Evolutionary conservation across 257 asterid genomes (phyloP), one percentile per base, ranked within the genome.

Genomic region (Solanum raphanifolium): DNA sequence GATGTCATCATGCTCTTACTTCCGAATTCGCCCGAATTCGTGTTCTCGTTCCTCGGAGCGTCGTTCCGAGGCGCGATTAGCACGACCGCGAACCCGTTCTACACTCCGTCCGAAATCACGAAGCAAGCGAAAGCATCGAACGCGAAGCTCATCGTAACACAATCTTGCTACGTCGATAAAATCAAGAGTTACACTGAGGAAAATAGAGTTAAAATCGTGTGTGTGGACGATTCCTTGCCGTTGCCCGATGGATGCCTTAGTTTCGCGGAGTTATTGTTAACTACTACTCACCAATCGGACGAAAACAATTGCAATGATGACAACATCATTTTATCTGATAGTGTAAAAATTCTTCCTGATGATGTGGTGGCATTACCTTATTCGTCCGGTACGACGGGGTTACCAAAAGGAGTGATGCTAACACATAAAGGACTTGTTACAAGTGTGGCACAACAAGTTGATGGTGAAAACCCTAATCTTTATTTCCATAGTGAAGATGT

Each of bases 301-400:
- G 88, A 85, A 73, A 85, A 69, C 9, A n/a, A 76, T 75, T 7
- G 2, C 7, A 11, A 4, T 39, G 4, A 75, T 27, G 11, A 79
- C 4, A 23, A 43, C 2, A 29, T 13, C 5, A 21, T 65, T 48
- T 39, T 88, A 7, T 89, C 91, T 7, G 90, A 83, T 7, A 90
- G 46, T 35, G 48, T 90, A 65, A 68, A 90, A 34, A 88, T 91
- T 58, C 55, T 11, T 25, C 82, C 87, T 0, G 85, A 76, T 3
- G 93, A 91, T 5, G 89, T 83, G 1, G 91, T 86, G 32, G 91
- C 91, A 1, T 52, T 91, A 39, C 91, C 92, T 0, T 91, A 88
- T 48, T 91, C 93, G 9, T 91, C 93, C 4, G 92, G 93, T 12
- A 91, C 91, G 9, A 91, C 92, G 2, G 92, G 93, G 3, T 83